Base-by-base conservation (phyloP, 192 early-diverging fungal species). In the Coemansia sp. region DNA sequence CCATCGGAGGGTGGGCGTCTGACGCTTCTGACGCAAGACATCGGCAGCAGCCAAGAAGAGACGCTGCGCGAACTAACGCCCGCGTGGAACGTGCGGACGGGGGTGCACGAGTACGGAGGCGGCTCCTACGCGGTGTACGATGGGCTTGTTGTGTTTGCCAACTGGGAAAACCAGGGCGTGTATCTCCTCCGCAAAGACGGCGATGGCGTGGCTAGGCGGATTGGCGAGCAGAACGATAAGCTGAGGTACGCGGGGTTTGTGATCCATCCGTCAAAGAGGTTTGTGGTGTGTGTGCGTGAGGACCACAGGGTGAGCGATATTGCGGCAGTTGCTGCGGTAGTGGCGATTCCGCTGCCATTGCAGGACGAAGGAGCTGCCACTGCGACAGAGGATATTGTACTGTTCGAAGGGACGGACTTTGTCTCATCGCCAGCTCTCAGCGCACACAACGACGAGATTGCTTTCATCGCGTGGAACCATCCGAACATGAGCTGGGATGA, bases 401-500 rank as follows among this genome's bases (percentile, higher is more conserved):
- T 93, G 23, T 87, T 81, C 21, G 55, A 72, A 11, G 87, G 85
- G 1, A 49, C 76, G 1, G 91, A 92, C 62, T 94, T 94, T 75
- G 92, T 91, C 51, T 75, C 88, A 3, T 68, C 77, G 30, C 89
- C 91, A 23, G 83, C 86, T 6, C 75, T 93, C 67, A 86, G 81
- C 60, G 60, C 75, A 6, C 55, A 35, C n/a, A 74, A 83, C 10
- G 63, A 57, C 24, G 69, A 86, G 49, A 67, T 92, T 61, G 86
- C 86, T 9, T 93, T 88, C 69, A 77, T 87, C 39, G 77, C 87
- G 6, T 93, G 91, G 92, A 75, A 85, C 60, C 88, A 92, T 43
- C 91, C 90, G 0, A 86, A 87, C 68, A 93, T 94, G 92, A 90
- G 87, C 55, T 93, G 92, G 92, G 88, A 91, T 62, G 85, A 79